phyloP scores from a whole-genome alignment of 305 asterid genomes.

The Salvia sclarea region DNA sequence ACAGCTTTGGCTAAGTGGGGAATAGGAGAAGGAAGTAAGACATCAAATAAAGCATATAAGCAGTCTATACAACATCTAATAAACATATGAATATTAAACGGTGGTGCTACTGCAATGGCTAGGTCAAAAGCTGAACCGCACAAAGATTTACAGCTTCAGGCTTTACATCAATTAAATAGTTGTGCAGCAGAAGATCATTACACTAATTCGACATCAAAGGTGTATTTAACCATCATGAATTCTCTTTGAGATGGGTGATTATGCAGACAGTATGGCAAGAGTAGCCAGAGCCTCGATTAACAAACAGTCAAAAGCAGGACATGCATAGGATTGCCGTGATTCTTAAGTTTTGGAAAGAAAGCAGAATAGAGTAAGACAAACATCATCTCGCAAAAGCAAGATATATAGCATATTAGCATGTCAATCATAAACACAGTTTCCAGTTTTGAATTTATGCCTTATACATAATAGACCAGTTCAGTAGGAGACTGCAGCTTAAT shows the following conservation, averaged over 20 bases:
- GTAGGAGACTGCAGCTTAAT: conserved; percentile 9
- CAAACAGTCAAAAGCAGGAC: background rate
- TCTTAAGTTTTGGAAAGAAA: background rate
- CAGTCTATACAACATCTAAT: no score
- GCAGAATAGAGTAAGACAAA: background rate
- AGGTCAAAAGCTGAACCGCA: background rate
- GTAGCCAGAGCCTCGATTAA: background rate
- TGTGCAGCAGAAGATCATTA: no score
- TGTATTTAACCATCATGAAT: background rate
- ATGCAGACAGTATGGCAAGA: background rate
- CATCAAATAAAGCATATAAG: conserved; percentile 3
- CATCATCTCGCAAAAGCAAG: background rate
- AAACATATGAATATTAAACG: no score
- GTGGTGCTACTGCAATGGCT: background rate
- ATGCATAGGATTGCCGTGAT: background rate
- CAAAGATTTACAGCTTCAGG: no score
- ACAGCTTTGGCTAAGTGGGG: background rate
- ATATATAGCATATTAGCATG: background rate
- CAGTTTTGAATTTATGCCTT: background rate
- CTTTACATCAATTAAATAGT: no score
- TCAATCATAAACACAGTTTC: background rate
- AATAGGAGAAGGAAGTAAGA: conserved; percentile 2
- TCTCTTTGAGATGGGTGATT: background rate
- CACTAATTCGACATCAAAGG: no score
- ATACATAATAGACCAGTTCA: background rate